phyloP scores from a whole-genome alignment of 768 basidiomycete genomes.

The Tulasnella calospora region DNA sequence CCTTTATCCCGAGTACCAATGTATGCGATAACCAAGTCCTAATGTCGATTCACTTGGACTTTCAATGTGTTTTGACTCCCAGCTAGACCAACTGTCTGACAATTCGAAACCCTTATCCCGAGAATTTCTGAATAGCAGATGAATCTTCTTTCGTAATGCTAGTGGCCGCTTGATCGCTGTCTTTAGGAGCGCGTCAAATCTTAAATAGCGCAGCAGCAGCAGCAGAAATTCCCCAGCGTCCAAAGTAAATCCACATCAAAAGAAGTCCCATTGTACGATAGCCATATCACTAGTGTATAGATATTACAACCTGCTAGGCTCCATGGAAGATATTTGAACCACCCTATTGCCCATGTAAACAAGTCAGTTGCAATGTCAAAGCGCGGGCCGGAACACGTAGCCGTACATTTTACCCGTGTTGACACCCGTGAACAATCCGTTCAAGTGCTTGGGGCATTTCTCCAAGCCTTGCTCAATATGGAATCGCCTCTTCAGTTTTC shows the following conservation, averaged over 20 bases:
- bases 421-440: conserved; percentile 65
- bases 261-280: not conserved
- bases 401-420: conserved; percentile 70
- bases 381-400: not conserved
- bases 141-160: no score
- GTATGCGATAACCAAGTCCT: not conserved
- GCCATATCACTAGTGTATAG: not conserved
- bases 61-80: not conserved
- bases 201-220: not conserved
- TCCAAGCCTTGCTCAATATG: conserved; percentile 74
- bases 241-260: not conserved
- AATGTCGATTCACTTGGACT: not conserved
- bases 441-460: conserved; percentile 64
- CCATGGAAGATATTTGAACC: conserved; percentile 7
- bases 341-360: not conserved
- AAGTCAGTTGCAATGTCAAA: not conserved
- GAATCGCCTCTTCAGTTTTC: conserved; percentile 73
- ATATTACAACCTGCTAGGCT: not conserved
- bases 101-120: not conserved
- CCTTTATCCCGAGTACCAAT: not conserved
- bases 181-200: not conserved
- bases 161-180: not conserved
- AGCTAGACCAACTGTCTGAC: not conserved
- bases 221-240: not conserved
- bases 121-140: no score